Evolutionary conservation across 495 filamentous ascomycete species (phyloP), one percentile per base, ranked within the genome.

Genomic region (Stereocaulon alpinum): DNA sequence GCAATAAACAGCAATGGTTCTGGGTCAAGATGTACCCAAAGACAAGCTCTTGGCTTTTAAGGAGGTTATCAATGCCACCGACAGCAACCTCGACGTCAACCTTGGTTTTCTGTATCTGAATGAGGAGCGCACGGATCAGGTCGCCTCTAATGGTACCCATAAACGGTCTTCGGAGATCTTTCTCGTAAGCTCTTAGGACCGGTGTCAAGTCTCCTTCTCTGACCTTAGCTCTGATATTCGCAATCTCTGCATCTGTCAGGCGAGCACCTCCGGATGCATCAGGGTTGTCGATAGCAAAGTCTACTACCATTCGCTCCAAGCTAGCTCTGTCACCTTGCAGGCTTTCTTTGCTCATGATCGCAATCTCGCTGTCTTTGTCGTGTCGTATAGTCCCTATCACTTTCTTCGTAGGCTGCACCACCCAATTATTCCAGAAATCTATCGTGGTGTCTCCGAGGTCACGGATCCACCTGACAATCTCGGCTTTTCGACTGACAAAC

Each of bases 61-160:
- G 75, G 22, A 98, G 76, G 29, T 89, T 74, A 71, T 98, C 90
- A 56, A 98, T 97, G 15, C 93, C 93, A 57, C 87, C 86, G 69
- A 97, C 87, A 17, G 93, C 93, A 58, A 98, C 84, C 70, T 98
- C 93, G 10, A 97, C 86, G 64, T 98, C 93, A 30, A 98, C 93
- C 74, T 97, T 98, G 1, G 93, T 97, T 76, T 97, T 98, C 68
- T 98, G 93, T 48, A 98, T 83, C 68, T 98, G 93, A 48, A 98
- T 96, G 34, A 98, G 78, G 52, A 98, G 80, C 24, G 93, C 86
- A 52, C 93, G 83, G 49, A 96, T 75, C n/a, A 98, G 74, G 67
- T 96, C 91, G 20, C 93, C 93, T 45, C 77, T 77, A 17, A 97
- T 67, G 1, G 89, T 86, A 7, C 90, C 90, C 34, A 81, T 73